A percentile compares a stretch with the other conserved stretches of the same genome.
Conservation (phyloP, 2,329 filamentous ascomycete genomes). For the Calycina herbarum region DNA sequence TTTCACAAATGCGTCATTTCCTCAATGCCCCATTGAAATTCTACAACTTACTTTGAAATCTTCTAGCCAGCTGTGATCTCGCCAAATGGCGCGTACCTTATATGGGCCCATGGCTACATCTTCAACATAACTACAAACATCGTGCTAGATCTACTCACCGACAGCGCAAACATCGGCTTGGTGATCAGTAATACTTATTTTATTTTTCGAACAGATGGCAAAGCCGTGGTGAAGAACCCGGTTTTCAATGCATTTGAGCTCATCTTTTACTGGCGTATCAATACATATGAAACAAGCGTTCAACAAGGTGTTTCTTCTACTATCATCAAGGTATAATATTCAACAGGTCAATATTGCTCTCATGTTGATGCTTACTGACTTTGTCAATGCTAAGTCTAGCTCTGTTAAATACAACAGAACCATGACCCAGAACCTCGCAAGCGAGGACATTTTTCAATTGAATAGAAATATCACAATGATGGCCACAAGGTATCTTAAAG, state of each 20-base stretch:
- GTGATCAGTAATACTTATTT: slow-evolving; percentile 16
- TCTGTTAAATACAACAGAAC: too few species aligned
- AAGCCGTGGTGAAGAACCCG: neutral
- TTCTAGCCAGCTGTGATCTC: neutral
- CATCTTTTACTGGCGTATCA: slow-evolving; percentile 18
- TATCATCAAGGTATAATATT: neutral
- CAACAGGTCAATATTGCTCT: too few species aligned
- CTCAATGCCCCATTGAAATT: slow-evolving; percentile 6
- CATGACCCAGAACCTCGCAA: too few species aligned
- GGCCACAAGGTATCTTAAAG: too few species aligned
- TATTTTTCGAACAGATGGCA: slow-evolving; percentile 11
- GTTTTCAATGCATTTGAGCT: slow-evolving; percentile 17
- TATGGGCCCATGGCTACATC: too few species aligned
- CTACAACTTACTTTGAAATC: slow-evolving; percentile 13
- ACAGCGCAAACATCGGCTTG: slow-evolving; percentile 3
- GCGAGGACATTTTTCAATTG: too few species aligned
- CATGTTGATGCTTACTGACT: too few species aligned
- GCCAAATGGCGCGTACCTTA: neutral
- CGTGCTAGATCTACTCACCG: slow-evolving; percentile 12
- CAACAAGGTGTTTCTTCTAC: neutral
- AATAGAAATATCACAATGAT: too few species aligned
- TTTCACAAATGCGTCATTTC: slow-evolving; percentile 8
- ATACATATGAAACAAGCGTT: slow-evolving; percentile 14
- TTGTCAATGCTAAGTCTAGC: too few species aligned
- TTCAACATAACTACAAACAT: neutral